Evolutionary conservation across 1,139 yeast species (phyloP), one percentile per base, ranked within the genome.

Genomic region (Suhomyces yuchorum): DNA sequence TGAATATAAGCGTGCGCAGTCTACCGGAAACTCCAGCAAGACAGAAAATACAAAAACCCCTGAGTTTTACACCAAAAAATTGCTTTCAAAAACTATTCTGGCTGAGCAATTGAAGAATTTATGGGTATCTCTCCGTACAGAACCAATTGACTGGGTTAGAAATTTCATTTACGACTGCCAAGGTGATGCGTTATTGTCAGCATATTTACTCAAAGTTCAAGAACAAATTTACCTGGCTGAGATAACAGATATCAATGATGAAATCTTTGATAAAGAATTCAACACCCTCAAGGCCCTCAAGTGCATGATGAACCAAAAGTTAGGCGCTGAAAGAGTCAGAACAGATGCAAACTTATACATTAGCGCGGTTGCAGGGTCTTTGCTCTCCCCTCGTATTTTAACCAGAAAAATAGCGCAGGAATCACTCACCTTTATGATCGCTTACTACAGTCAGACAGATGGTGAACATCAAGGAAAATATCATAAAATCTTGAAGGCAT

Each of bases 111-210:
- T 93, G 57, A 89, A 87, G 40, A 88, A 88, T 57, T 75, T 93
- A 48, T 90, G 96, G 87, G 96, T 93, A 4, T 89, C 96, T 39
- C 72, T 93, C 42, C 80, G 98, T 54, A 90, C 98, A 0, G 97
- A 92, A 63, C 96, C 96, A 37, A 79, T 93, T 37, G 85, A 80
- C 51, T 93, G 99, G 99, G 96, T 92, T 1, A 78, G 85, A 49
- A 80, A 77, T 32, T 93, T 93, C 52, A 71, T 75, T 52, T 77
- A 90, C 48, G 87, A 84, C 50, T 81, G 84, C 49, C 97, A 93
- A 65, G 99, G 99, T 41, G 96, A 90, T 52, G 82, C 90, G 2
- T 92, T 96, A 1, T 76, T 93, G 48, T 69, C 76, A 9, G 67
- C 75, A 4, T 75, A 70, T 55, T 62, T 75, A 44, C 59, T 63